phyloP scores from a whole-genome alignment of 495 filamentous ascomycete species.

The Evansstolkia leycettana region DNA sequence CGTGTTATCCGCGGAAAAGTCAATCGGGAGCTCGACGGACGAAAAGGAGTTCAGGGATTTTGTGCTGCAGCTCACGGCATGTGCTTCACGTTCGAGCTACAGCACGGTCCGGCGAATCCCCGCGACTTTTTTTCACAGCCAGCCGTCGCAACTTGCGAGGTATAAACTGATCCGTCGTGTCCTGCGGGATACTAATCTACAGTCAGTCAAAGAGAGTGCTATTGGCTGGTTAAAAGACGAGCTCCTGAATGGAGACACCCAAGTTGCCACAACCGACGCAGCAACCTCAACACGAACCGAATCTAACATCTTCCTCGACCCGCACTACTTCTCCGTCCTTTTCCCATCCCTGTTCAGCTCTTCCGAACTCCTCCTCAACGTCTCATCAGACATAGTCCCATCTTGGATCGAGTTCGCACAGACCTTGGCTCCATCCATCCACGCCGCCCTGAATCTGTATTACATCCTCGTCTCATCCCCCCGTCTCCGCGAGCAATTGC shows the following conservation, averaged over 20 bases:
- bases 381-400: slow-evolving; percentile 18
- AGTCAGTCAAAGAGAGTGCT: slow-evolving; percentile 66
- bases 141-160: slow-evolving; percentile 57
- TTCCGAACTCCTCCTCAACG: slow-evolving; percentile 9
- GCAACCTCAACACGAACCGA: background rate
- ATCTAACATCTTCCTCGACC: slow-evolving; percentile 19
- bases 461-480: slow-evolving; percentile 30
- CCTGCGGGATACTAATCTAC: slow-evolving; percentile 62
- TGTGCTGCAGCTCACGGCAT: slow-evolving; percentile 54
- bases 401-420: slow-evolving; percentile 29
- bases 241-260: slow-evolving; percentile 39
- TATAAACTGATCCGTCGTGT: slow-evolving; percentile 70
- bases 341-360: slow-evolving; percentile 24
- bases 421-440: slow-evolving; percentile 21
- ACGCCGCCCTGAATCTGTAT: slow-evolving; percentile 33
- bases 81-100: slow-evolving; percentile 49
- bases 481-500: slow-evolving; percentile 16
- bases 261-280: slow-evolving; percentile 2
- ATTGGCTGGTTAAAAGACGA: slow-evolving; percentile 84
- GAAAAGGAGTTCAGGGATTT: slow-evolving; percentile 26
- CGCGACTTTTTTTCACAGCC: slow-evolving; percentile 56
- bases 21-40: slow-evolving; percentile 11
- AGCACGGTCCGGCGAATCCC: slow-evolving; percentile 67
- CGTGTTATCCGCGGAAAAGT: slow-evolving; percentile 15
- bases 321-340: slow-evolving; percentile 40